Evolutionary conservation across 164 flowering plant species (phyloP).

Genomic region (Kingdonia uniflora): DNA sequence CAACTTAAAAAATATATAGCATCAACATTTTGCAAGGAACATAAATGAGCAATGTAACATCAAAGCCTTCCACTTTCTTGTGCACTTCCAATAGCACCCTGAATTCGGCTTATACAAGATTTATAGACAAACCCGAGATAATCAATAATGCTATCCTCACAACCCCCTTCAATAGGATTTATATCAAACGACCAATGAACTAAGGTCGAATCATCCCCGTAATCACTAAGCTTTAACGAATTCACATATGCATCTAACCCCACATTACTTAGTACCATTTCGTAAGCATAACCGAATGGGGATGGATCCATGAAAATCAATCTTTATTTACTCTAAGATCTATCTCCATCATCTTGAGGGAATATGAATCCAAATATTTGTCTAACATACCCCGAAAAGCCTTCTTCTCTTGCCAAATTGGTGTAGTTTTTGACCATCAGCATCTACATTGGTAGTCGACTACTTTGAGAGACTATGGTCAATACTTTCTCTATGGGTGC

Average conservation of each 20-base stretch:
- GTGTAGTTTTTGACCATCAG: conserved; percentile 66
- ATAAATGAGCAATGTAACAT: no score
- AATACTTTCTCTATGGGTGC: conserved; percentile 46
- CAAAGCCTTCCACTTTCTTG: background rate
- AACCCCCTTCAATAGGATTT: conserved; percentile 32
- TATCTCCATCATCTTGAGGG: conserved; percentile 49
- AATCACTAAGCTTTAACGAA: conserved; percentile 36
- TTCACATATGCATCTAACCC: conserved; percentile 55
- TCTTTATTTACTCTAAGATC: conserved; percentile 60
- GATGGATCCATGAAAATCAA: conserved; percentile 32
- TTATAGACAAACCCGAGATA: conserved; percentile 52
- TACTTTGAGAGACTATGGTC: conserved; percentile 37
- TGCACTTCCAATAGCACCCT: conserved; percentile 24
- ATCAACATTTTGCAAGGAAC: no score
- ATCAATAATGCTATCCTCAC: conserved; percentile 35
- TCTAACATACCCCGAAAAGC: conserved; percentile 32
- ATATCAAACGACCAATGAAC: conserved; percentile 45
- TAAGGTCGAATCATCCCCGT: conserved; percentile 34
- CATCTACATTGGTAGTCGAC: conserved; percentile 53
- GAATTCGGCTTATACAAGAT: conserved; percentile 44
- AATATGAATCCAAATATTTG: conserved; percentile 65
- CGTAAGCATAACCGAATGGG: conserved; percentile 28
- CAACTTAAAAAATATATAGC: no score
- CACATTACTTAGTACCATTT: conserved; percentile 50
- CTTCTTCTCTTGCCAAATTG: conserved; percentile 39